Percentiles rank a stretch among this genome's conserved stretches.
phyloP scores from a whole-genome alignment of 2,329 filamentous ascomycete species.

The Seiridium unicorne region DNA sequence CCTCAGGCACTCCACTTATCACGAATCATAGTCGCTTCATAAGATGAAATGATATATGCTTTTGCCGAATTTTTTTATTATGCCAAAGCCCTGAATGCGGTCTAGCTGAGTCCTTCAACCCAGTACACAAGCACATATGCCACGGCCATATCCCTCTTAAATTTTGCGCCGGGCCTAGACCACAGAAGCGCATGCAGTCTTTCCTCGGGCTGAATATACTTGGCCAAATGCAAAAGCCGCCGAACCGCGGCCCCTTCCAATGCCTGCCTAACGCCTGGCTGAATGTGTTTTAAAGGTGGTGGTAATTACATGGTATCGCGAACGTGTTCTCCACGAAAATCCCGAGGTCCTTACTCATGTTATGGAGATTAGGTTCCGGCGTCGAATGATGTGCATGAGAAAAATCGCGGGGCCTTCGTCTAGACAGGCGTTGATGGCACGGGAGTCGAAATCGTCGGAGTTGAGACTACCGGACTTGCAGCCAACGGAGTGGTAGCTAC shows the following conservation, averaged over 20 bases:
- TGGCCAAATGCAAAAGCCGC: background rate
- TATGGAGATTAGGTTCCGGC: too few species aligned
- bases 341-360: too few species aligned
- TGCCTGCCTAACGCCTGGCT: constrained; percentile 6
- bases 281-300: constrained; percentile 1
- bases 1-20: background rate
- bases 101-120: background rate
- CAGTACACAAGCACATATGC: background rate
- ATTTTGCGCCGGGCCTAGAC: background rate
- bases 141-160: background rate
- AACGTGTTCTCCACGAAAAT: background rate
- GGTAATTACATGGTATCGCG: background rate
- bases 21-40: background rate
- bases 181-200: background rate
- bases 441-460: background rate
- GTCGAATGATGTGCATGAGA: too few species aligned
- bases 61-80: background rate
- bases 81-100: background rate
- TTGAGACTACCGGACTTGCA: background rate
- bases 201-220: background rate
- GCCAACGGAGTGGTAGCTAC: background rate
- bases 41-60: background rate
- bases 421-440: too few species aligned
- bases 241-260: background rate
- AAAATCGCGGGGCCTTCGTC: too few species aligned